Evolutionary conservation across 768 basidiomycete species (phyloP), one percentile per base, ranked within the genome.

Genomic region (Amanita jacksonii): DNA sequence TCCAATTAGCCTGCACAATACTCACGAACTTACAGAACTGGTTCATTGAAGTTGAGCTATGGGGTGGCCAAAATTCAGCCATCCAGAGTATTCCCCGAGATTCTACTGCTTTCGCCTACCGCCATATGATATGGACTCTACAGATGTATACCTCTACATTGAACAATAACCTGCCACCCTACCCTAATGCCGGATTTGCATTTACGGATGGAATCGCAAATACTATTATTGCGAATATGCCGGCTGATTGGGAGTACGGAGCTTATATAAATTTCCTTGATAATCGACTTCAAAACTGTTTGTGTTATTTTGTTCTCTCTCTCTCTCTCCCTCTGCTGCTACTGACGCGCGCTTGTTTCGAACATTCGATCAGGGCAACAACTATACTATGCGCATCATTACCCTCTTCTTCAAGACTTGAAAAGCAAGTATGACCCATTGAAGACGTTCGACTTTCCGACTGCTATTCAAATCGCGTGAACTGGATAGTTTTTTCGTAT

Each of bases 191-290:
- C 4, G 70, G 68, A 0, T 54, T 65, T 37, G 43, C 54, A 4
- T 69, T 70, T 43, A 45, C 68, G 5, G 61, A 70, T 47, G 60
- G 57, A 51, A 52, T 62, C 27, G 58, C 57, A 8, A 50, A 54
- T 16, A 51, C 50, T 10, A 52, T 65, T 9, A 48, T 54, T 6
- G 45, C 51, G 3, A 61, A 60, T 38, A 59, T 54, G 32, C 61
- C 61, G 5, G 10, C 42, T 5, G 40, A 53, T 24, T 62, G 63
- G 64, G 39, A 54, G 25, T 64, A 60, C 22, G 56, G 61, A 19
- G 34, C 34, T 6, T 35, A n/a, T n/a, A n/a, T n/a, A n/a, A 35
- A 35, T 41, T 38, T 5, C 19, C 19, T 19, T 6, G 15, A 2
- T 12, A n/a, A 19, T 41, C 24, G 38, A 20, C 34, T 18, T 40